These are phyloP conservation scores for Aphanocladium album DNA, from an alignment of 2,329 filamentous ascomycete species.

Conservation along the genomic window DNA sequence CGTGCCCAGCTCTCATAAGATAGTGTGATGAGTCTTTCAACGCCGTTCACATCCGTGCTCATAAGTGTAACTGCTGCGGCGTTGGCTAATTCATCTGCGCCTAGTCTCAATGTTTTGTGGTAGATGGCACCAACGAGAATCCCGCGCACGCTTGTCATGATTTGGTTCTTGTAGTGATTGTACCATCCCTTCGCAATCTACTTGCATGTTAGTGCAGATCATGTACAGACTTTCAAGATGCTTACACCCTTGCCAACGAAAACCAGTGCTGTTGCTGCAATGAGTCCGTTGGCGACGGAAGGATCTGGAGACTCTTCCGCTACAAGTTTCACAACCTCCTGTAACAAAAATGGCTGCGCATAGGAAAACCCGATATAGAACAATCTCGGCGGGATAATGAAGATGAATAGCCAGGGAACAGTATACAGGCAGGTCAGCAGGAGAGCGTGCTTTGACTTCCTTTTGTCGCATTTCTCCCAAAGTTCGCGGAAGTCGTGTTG, in stretches of 20 bases:
- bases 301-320: no score
- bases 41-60: not conserved
- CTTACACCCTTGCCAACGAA: constrained; percentile 3
- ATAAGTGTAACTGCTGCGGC: not conserved
- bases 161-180: not conserved
- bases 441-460: not conserved
- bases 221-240: not conserved
- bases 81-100: not conserved
- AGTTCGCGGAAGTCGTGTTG: not conserved
- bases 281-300: not conserved
- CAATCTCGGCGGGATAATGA: not conserved
- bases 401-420: not conserved
- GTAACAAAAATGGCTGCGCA: not conserved
- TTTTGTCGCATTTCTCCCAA: not conserved
- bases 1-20: not conserved
- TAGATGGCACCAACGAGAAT: not conserved
- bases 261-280: not conserved
- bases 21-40: not conserved
- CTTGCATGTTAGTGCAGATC: not conserved
- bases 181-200: not conserved
- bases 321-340: not conserved
- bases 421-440: not conserved
- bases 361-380: not conserved
- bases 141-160: not conserved
- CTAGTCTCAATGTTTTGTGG: not conserved